phyloP scores from a whole-genome alignment of 495 filamentous ascomycete genomes.

The Lasiosphaeris hirsuta region DNA sequence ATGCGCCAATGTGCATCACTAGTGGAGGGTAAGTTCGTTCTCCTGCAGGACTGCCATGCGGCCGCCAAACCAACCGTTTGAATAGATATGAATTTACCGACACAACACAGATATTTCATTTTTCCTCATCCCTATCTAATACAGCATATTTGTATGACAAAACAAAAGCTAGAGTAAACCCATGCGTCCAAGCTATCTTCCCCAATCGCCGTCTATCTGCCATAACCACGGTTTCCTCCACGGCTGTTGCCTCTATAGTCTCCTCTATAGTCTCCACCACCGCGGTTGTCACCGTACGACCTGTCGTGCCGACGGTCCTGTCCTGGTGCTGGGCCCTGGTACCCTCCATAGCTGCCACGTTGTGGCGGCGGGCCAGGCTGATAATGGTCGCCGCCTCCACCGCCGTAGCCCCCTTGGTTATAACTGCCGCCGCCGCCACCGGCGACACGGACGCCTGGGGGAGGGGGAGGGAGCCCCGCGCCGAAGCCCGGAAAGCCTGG shows the following conservation, averaged over 20 bases:
- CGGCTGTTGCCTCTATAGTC: slow-evolving; percentile 3
- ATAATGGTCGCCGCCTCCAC: slow-evolving; percentile 10
- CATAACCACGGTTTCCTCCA: slow-evolving; percentile 7
- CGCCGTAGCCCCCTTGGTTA: slow-evolving; percentile 11
- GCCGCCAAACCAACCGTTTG: no score
- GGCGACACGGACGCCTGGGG: slow-evolving; percentile 19
- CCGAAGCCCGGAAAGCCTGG: slow-evolving; percentile 44
- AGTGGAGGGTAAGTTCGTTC: no score
- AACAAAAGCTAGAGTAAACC: not conserved
- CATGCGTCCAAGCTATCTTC: not conserved
- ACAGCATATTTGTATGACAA: no score
- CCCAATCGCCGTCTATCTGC: not conserved
- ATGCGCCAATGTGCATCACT: no score
- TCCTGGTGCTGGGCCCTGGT: slow-evolving; percentile 13
- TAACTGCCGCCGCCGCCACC: slow-evolving; percentile 14
- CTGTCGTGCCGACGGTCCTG: slow-evolving; percentile 4
- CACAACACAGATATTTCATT: no score
- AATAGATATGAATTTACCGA: no score
- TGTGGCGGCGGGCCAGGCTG: slow-evolving; percentile 11
- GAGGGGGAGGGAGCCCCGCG: slow-evolving; percentile 45
- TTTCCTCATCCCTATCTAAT: no score
- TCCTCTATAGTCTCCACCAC: not conserved
- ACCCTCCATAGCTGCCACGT: slow-evolving; percentile 17
- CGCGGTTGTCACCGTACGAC: slow-evolving; percentile 9
- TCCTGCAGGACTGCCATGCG: no score